A percentile compares a stretch with the other conserved stretches of the same genome.
These are phyloP conservation scores for Excoecaria cochinchinensis DNA, from an alignment of 345 rosid genomes.

Conservation along the genomic window DNA sequence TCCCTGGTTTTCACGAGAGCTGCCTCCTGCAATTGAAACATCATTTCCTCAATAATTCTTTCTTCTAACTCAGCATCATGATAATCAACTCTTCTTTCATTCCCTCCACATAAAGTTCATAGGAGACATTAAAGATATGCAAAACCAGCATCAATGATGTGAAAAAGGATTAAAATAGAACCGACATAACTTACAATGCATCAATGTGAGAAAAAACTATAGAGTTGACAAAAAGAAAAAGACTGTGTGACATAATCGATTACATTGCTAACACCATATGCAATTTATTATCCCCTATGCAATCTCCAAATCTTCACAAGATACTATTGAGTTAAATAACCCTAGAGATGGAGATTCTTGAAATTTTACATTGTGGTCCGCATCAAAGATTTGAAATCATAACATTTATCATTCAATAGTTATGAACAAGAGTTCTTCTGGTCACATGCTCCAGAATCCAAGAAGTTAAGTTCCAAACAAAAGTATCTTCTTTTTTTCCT, in stretches of 20 bases:
- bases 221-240: too few species aligned
- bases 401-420: background rate
- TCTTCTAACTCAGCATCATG: background rate
- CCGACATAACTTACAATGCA: background rate
- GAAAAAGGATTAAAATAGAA: background rate
- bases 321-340: background rate
- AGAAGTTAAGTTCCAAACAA: too few species aligned
- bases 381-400: background rate
- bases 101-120: background rate
- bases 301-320: too few species aligned
- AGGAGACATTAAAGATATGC: background rate
- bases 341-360: background rate
- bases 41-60: background rate
- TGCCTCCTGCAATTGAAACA: conserved; percentile 60
- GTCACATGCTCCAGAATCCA: background rate
- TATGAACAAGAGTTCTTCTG: background rate
- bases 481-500: too few species aligned
- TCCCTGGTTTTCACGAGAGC: conserved; percentile 76
- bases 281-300: too few species aligned
- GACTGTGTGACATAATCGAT: too few species aligned
- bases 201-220: background rate
- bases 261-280: too few species aligned
- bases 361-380: background rate
- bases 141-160: background rate
- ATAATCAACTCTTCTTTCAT: background rate